A percentile compares a stretch with the other conserved stretches of the same genome.
These are phyloP conservation scores for Colletotrichum sp. DNA, from an alignment of 2,329 filamentous ascomycete genomes.

Conservation along the genomic window DNA sequence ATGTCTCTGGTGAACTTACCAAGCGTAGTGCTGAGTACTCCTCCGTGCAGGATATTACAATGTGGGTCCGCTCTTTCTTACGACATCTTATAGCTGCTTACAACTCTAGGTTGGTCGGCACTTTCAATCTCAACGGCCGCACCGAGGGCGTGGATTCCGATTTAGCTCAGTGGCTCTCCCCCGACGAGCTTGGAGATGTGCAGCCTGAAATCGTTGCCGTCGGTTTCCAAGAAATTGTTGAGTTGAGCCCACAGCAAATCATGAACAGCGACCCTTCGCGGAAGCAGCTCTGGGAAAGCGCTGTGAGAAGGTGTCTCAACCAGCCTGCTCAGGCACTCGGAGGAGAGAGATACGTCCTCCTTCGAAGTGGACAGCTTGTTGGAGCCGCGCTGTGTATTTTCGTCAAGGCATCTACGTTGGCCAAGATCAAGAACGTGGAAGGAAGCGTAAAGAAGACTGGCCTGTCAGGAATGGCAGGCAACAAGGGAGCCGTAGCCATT, in stretches of 20 bases:
- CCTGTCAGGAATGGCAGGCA: slow-evolving; percentile 95
- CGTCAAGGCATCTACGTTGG: slow-evolving; percentile 78
- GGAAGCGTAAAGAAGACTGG: slow-evolving; percentile 93
- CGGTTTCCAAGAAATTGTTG: slow-evolving; percentile 98
- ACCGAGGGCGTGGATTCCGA: slow-evolving; percentile 80
- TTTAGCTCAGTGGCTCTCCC: slow-evolving; percentile 85
- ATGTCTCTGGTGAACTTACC: slow-evolving; percentile 77
- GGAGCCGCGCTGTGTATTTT: slow-evolving; percentile 93
- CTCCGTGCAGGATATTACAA: slow-evolving; percentile 73
- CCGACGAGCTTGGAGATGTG: slow-evolving; percentile 58
- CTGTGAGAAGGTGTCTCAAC: slow-evolving; percentile 81
- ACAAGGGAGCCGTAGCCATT: slow-evolving; percentile 97
- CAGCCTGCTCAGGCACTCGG: slow-evolving; percentile 66
- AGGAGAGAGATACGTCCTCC: slow-evolving; percentile 82
- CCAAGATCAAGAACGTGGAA: slow-evolving; percentile 93
- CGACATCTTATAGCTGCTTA: slow-evolving; percentile 24
- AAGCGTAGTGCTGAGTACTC: slow-evolving; percentile 76
- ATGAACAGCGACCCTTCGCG: slow-evolving; percentile 95
- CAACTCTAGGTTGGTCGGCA: slow-evolving; percentile 66
- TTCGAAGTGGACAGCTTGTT: slow-evolving; percentile 92
- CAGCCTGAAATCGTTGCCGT: slow-evolving; percentile 88
- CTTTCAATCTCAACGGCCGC: slow-evolving; percentile 93
- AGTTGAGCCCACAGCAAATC: slow-evolving; percentile 95
- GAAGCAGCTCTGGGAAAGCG: slow-evolving; percentile 84
- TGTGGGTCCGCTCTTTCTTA: slow-evolving; percentile 55